Evolutionary conservation across 179 eudicot species (phyloP).

Genomic region (Heliamphora ciliata): DNA sequence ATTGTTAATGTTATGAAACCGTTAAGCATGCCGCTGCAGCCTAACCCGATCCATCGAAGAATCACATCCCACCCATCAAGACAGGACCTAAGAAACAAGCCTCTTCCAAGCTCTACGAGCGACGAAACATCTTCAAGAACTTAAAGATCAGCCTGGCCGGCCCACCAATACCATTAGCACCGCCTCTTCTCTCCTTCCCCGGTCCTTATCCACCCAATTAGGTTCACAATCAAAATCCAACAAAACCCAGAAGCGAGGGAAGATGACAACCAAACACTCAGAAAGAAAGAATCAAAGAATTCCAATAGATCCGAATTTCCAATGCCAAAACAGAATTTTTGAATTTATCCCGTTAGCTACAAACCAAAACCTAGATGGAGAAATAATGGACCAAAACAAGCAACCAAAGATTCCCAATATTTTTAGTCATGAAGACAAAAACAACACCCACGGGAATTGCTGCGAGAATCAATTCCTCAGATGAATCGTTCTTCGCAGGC

Average conservation of each 20-base stretch:
- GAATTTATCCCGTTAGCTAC: constrained; percentile 27
- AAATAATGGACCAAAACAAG: constrained; percentile 8
- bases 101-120: constrained; percentile 59
- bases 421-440: too few species aligned
- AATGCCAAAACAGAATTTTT: constrained; percentile 28
- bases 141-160: constrained; percentile 37
- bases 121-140: constrained; percentile 54
- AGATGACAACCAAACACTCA: constrained; percentile 13
- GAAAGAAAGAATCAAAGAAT: too few species aligned
- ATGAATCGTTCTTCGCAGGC: too few species aligned
- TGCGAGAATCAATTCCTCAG: too few species aligned
- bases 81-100: constrained; percentile 34
- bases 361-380: constrained; percentile 35
- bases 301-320: constrained; percentile 11
- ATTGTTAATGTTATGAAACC: neutral
- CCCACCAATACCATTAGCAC: too few species aligned
- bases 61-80: constrained; percentile 58
- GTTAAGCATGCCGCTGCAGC: too few species aligned
- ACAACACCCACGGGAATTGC: too few species aligned
- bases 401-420: too few species aligned
- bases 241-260: constrained; percentile 19
- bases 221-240: constrained; percentile 17
- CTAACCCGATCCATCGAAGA: constrained; percentile 23
- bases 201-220: constrained; percentile 38
- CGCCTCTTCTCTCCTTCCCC: too few species aligned